Evolutionary conservation across 2,329 filamentous ascomycete species (phyloP).

Genomic region (Claviceps purpurea): DNA sequence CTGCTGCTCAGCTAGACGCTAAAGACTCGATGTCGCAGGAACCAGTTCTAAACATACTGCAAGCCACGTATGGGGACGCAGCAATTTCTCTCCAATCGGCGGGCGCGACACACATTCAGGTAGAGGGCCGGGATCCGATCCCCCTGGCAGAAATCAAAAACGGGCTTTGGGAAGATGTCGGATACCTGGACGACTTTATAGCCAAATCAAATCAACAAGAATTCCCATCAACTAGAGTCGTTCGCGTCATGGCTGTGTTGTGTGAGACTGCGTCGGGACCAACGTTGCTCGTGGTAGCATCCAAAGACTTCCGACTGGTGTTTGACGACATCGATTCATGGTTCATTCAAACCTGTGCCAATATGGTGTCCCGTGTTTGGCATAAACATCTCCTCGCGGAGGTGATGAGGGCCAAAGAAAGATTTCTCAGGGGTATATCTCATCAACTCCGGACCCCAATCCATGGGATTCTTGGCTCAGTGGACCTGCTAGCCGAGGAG

Average conservation of each 20-base stretch:
- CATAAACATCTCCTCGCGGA: conserved; percentile 25
- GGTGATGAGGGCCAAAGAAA: conserved; percentile 28
- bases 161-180: conserved; percentile 30
- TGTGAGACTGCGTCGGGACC: conserved; percentile 19
- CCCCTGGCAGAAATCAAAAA: conserved; percentile 17
- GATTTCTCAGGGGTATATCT: conserved; percentile 27
- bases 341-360: conserved; percentile 28
- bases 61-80: not conserved
- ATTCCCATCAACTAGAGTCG: conserved; percentile 13
- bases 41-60: not conserved
- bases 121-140: conserved; percentile 16
- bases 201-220: conserved; percentile 19
- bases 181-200: conserved; percentile 25
- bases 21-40: not conserved
- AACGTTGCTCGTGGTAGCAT: conserved; percentile 24
- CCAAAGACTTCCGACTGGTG: conserved; percentile 26
- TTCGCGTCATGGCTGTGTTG: conserved; percentile 24
- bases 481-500: conserved; percentile 28
- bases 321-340: conserved; percentile 34
- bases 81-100: conserved; percentile 6
- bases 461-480: conserved; percentile 28
- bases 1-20: conserved; percentile 11
- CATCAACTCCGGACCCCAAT: conserved; percentile 35
- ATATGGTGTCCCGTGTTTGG: conserved; percentile 22
- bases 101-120: not conserved